phyloP scores from a whole-genome alignment of 352 stramenopile genomes.

The Phytopythium aichiense region DNA sequence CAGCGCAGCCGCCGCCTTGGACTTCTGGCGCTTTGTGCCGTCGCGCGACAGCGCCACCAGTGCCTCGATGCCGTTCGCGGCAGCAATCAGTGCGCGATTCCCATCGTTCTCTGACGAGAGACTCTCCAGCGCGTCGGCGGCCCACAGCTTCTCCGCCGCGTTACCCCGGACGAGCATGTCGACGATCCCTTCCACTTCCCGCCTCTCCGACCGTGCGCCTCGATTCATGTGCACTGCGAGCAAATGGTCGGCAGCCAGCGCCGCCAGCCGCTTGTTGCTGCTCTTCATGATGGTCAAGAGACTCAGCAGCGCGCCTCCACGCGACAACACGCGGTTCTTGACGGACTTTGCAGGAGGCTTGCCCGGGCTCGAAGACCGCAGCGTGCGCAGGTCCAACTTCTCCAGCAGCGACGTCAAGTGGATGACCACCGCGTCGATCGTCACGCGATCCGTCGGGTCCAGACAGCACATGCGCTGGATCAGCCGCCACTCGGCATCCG shows the following conservation, averaged over 20 bases:
- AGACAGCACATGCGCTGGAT: slow-evolving; percentile 1
- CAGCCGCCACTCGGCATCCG: not conserved
- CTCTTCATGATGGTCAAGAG: slow-evolving; percentile 1
- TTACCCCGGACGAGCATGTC: not conserved
- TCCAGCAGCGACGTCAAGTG: slow-evolving; percentile 2
- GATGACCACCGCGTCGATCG: slow-evolving; percentile 1
- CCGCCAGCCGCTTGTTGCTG: not conserved
- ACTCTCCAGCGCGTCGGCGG: not conserved
- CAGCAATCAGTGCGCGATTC: not conserved
- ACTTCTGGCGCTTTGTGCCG: not conserved
- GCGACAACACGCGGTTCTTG: slow-evolving; percentile 1
- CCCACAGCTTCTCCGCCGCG: not conserved
- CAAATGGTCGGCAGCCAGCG: not conserved
- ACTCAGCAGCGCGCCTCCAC: not conserved
- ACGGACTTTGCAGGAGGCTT: not conserved
- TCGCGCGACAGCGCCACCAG: not conserved
- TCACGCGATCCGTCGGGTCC: not conserved
- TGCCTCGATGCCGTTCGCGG: not conserved
- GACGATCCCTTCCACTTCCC: not conserved
- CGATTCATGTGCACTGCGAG: not conserved
- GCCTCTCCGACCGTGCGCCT: not conserved
- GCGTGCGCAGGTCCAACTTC: not conserved
- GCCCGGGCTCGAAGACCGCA: not conserved
- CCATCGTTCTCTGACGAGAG: not conserved
- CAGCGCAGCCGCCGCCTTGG: not conserved